Percentiles rank a stretch among this genome's conserved stretches.
These are phyloP conservation scores for Middelhovenomyces tepae DNA, from an alignment of 805 yeast species.

Conservation along the genomic window DNA sequence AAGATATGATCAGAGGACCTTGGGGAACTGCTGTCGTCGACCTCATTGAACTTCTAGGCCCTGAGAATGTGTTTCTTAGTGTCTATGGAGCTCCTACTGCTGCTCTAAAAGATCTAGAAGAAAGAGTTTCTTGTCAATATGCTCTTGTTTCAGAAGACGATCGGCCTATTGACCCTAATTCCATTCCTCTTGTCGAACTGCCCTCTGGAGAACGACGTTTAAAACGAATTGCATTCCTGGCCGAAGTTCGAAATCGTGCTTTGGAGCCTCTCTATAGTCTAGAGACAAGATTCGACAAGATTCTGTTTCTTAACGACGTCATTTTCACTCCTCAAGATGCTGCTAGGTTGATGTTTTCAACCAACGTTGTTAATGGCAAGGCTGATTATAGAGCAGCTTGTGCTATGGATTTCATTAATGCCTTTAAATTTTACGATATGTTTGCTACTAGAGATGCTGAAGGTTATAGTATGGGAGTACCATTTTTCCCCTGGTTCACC, in stretches of 20 bases:
- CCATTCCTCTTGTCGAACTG: conserved; percentile 1
- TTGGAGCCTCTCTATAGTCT: conserved; percentile 5
- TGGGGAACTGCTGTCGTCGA: conserved; percentile 12
- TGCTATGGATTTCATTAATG: conserved; percentile 13
- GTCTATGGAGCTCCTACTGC: conserved; percentile 8
- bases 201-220: conserved; percentile 4
- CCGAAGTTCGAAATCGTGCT: conserved; percentile 11
- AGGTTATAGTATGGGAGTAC: conserved; percentile 12
- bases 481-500: conserved; percentile 14
- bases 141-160: conserved; percentile 8
- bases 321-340: conserved; percentile 12
- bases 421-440: conserved; percentile 14
- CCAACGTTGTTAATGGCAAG: conserved; percentile 9
- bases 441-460: conserved; percentile 13
- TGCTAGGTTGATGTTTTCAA: conserved; percentile 10
- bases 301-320: conserved; percentile 12
- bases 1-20: conserved; percentile 6
- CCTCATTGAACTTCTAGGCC: conserved; percentile 10
- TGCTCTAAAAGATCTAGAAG: conserved; percentile 6
- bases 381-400: conserved; percentile 14
- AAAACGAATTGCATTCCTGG: conserved; percentile 10
- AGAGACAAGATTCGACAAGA: conserved; percentile 7
- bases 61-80: conserved; percentile 10
- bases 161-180: conserved; percentile 1
- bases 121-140: conserved; percentile 7